Evolutionary conservation across 1,284 basidiomycete species (phyloP), one percentile per base, ranked within the genome.

Genomic region (Agaricales sp.): DNA sequence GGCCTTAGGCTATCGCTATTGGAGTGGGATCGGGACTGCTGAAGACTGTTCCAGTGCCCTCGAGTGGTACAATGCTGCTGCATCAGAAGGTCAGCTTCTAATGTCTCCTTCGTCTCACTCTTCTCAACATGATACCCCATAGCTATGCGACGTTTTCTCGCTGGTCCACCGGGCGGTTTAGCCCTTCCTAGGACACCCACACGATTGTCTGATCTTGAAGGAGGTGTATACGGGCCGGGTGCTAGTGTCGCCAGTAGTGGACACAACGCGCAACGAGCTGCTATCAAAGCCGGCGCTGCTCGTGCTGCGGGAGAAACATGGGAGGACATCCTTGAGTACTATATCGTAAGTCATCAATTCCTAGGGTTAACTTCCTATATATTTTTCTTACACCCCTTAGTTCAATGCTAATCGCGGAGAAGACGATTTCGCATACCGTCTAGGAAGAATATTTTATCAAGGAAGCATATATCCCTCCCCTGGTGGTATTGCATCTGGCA

Each of bases 391-490:
- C n/a, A 11, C 22, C 46, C 16, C 49, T 3, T 48, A 91, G 86
- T 97, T 93, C 66, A 93, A 94, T 51, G 90, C 93, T 12, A 91
- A 96, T 58, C 80, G 91, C 14, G 88, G 87, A 14, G 89, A 92
- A 58, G 78, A 80, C 45, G 78, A 85, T 55, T 94, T 89, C 61
- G 88, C 91, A 1, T 90, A 87, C 62, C 80, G 87, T 19, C 77
- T 97, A 1, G 93, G 91, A 13, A 84, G 89, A 63, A 86, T 95
- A n/a, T 94, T 86, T 68, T 97, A 97, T 61, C 87, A 92, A 60
- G 93, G 93, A 8, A 91, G 84, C 47, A 83, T 94, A 25, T 93
- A 93, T 59, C 71, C 75, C 3, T 68, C 76, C 4, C 64, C 71
- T 4, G 86, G 87, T 6, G 91, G 91, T 2, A 79, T 88, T 25